Evolutionary conservation across 306 rosid species (phyloP).

Genomic region (Spatholobus suberectus): DNA sequence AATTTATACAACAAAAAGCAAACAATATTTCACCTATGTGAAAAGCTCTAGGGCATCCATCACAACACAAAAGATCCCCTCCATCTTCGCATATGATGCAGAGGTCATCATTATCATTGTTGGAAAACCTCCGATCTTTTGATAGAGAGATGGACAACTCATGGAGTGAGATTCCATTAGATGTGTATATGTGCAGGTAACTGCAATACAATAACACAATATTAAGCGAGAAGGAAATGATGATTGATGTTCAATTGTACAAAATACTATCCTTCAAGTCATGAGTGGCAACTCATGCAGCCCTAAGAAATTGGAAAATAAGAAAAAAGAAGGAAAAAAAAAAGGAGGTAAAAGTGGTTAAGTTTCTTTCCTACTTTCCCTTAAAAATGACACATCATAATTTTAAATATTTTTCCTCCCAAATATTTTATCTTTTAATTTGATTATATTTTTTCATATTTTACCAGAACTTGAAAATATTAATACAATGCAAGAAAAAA

Average conservation of each 20-base stretch:
- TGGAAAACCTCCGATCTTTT: conserved; percentile 60
- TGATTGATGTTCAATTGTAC: not conserved
- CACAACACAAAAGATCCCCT: conserved; percentile 89
- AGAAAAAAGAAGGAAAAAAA: not conserved
- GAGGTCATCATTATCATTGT: conserved; percentile 76
- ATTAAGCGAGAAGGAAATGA: conserved; percentile 20
- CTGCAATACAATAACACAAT: conserved; percentile 56
- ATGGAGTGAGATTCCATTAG: conserved; percentile 93
- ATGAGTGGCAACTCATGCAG: not conserved
- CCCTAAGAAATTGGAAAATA: not conserved
- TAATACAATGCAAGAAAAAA: not conserved
- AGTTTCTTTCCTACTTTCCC: not conserved
- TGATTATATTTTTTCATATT: not conserved
- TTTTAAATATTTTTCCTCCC: not conserved
- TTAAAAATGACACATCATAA: not conserved
- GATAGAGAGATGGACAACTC: conserved; percentile 80
- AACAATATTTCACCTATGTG: conserved; percentile 66
- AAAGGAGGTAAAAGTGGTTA: not conserved
- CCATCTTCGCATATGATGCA: conserved; percentile 84
- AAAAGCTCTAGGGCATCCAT: conserved; percentile 93
- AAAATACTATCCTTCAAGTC: conserved; percentile 12
- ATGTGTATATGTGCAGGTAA: conserved; percentile 84
- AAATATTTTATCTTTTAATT: not conserved
- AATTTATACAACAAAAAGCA: not conserved
- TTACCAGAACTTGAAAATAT: not conserved